phyloP scores from a whole-genome alignment of 2,329 filamentous ascomycete genomes.

The Colletotrichum lini region DNA sequence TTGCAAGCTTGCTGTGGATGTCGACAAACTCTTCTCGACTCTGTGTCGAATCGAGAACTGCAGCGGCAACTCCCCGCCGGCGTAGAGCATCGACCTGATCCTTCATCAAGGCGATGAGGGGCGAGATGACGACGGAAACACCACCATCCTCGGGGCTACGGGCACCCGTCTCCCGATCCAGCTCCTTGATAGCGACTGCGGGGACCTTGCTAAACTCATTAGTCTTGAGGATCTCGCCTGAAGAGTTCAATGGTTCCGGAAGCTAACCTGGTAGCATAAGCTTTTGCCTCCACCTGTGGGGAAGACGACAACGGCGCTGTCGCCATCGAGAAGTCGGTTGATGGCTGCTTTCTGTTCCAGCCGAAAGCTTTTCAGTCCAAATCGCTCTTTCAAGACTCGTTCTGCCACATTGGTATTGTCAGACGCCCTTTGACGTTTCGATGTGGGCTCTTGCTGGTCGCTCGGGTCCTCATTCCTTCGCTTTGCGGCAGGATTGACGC shows the following conservation, averaged over 20 bases:
- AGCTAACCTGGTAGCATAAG: constrained; percentile 62
- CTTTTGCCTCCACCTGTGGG: constrained; percentile 66
- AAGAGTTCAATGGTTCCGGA: constrained; percentile 5
- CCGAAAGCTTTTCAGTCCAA: constrained; percentile 57
- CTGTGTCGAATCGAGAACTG: constrained; percentile 70
- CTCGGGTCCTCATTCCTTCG: background rate
- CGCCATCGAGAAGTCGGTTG: constrained; percentile 52
- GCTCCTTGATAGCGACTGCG: constrained; percentile 60
- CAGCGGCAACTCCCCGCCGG: constrained; percentile 64
- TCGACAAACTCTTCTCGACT: constrained; percentile 60
- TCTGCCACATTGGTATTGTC: constrained; percentile 41
- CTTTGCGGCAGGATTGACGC: background rate
- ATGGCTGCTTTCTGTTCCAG: constrained; percentile 63
- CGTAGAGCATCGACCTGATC: constrained; percentile 71
- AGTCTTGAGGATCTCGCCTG: background rate
- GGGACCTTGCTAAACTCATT: constrained; percentile 54
- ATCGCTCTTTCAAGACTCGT: constrained; percentile 54
- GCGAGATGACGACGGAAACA: constrained; percentile 70
- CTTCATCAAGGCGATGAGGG: constrained; percentile 72
- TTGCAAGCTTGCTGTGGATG: constrained; percentile 55
- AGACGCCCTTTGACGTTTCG: constrained; percentile 10
- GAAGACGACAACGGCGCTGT: constrained; percentile 61
- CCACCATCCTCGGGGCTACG: constrained; percentile 55
- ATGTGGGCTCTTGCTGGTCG: background rate
- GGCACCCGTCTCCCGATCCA: constrained; percentile 53